Base-by-base conservation (phyloP, 2,329 filamentous ascomycete species). In the Ambrosiella xylebori region DNA sequence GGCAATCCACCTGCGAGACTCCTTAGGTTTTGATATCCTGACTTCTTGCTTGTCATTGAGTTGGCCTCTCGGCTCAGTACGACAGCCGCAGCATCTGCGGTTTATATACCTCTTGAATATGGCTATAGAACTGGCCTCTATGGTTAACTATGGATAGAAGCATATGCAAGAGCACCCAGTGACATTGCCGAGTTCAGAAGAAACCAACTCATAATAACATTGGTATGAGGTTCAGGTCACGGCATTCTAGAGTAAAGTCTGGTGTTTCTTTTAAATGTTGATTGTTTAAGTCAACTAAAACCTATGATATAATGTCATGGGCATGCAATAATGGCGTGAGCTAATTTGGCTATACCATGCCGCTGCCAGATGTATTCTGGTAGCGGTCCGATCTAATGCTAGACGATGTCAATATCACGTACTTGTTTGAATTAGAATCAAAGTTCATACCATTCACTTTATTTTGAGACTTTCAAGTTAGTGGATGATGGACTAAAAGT, bases 161-260 rank as follows among this genome's bases (percentile, higher is more conserved):
- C 13, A 44, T 52, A 52, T 56, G 53, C 53, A 59, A 15, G 37
- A 40, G 57, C 44, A 47, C 37, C 57, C 53, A 51, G 35, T 39
- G 38, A 49, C 40, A 19, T 56, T 56, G n/a, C 40, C 54, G 54
- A 56, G n/a, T n/a, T 35, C 5, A 38, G 39, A 17, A 54, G n/a
- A 15, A 15, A 37, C 51, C 51, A 54, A 19, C 36, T 9, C 27
- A 54, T 27, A n/a, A n/a, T 39, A n/a, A 15, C 7, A 7, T 5
- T n/a, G 45, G 27, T 11, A 27, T 5, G 27, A 27, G 4, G 27
- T 27, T 27, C 4, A 27, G 27, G 27, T 27, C 27, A 27, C 27
- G 4, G 27, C 27, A 27, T 27, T 27, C 27, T 27, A 5, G 27
- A 27, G 27, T 27, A 27, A 27, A 27, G 27, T 4, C 27, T 27